phyloP scores from a whole-genome alignment of 768 basidiomycete genomes.

The Kwoniella dejecticola region DNA sequence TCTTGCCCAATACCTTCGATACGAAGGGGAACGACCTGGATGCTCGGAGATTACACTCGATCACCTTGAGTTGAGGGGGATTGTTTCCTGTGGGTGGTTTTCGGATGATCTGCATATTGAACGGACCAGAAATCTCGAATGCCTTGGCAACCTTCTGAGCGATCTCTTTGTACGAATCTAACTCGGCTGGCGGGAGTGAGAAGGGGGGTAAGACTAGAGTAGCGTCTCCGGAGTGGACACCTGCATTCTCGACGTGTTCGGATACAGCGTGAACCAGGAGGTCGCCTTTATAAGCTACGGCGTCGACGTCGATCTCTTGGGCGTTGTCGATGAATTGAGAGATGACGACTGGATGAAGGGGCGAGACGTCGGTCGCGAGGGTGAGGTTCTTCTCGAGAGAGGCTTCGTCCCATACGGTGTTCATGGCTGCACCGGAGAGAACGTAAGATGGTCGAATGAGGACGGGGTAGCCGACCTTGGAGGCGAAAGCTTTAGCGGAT shows the following conservation, averaged over 20 bases:
- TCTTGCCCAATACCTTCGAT: constrained; percentile 93
- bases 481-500: constrained; percentile 87
- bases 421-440: constrained; percentile 98
- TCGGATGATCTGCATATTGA: constrained; percentile 99
- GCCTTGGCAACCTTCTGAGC: constrained; percentile 92
- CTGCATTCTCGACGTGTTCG: constrained; percentile 97
- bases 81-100: constrained; percentile 66
- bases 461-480: constrained; percentile 89
- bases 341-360: constrained; percentile 95
- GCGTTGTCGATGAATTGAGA: constrained; percentile 98
- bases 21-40: constrained; percentile 99
- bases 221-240: constrained; percentile 97
- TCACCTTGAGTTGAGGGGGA: constrained; percentile 82
- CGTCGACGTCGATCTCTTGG: constrained; percentile 97
- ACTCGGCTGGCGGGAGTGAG: constrained; percentile 72
- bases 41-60: constrained; percentile 97
- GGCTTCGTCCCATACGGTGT: constrained; percentile 91
- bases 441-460: constrained; percentile 98
- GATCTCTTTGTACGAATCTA: constrained; percentile 86
- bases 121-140: constrained; percentile 96
- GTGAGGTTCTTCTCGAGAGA: constrained; percentile 88
- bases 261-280: constrained; percentile 94
- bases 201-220: constrained; percentile 95
- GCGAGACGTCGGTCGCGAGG: constrained; percentile 94
- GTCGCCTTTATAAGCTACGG: constrained; percentile 88